Base-by-base conservation (phyloP, 2,329 filamentous ascomycete genomes). In the Didymella exigua region DNA sequence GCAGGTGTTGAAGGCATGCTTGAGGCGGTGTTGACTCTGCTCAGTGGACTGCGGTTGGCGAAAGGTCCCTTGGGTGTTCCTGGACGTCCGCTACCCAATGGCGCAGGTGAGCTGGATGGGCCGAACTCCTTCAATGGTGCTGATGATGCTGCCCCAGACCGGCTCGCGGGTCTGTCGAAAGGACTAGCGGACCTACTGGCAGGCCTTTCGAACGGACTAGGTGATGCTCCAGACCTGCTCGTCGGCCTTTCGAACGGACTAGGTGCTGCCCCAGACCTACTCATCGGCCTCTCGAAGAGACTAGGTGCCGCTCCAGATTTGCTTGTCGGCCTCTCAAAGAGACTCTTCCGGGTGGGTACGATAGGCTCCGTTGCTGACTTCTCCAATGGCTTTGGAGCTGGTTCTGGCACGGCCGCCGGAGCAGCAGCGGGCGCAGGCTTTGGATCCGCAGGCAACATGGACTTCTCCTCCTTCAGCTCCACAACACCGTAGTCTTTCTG, bases 401-500 rank as follows among this genome's bases (percentile, higher is more conserved):
- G 34, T 47, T 64, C 55, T 30, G 44, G 26, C 18, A 10, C 27
- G 11, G 37, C 24, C 26, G 21, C 37, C 7, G 36, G 13, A 18
- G 26, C 37, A 10, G 47, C 13, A 3, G 19, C 29, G 2, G 51
- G 51, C 41, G 49, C 46, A n/a, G 52, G 34, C 18, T 24, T 37
- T 5, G 52, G 41, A 11, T 55, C 52, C 1, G 46, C 41, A 7
- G 46, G 41, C 27, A 55, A 10, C 7, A 55, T 37, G 2, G 73
- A 74, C 19, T 72, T 69, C 26, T 77, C 75, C 52, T 79, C 76
- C 76, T 88, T 89, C 79, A 85, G 77, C 85, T 91, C 88, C 82
- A 89, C 81, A 73, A 89, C 86, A 73, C 84, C 85, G 87, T 91
- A 96, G 73, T 89, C 85, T 69, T 85, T 85, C 77, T 96, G 85